Base-by-base conservation (phyloP, 2,329 filamentous ascomycete species). In the Falciphora oryzae region DNA sequence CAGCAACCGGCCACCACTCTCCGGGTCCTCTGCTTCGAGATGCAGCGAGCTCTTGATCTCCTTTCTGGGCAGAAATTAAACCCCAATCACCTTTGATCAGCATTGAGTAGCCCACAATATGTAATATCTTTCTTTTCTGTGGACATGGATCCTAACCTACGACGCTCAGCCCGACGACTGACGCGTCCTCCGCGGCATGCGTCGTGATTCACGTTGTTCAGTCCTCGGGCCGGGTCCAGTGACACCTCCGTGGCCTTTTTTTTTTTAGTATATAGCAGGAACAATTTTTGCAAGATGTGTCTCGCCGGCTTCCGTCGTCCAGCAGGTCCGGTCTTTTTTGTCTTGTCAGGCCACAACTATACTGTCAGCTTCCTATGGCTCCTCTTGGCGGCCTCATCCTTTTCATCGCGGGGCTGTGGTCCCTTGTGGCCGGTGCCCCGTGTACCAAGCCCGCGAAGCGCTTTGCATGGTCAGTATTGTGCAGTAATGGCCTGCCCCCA, bases 391-490 rank as follows among this genome's bases (percentile, higher is more conserved):
- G 44, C 14, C 7, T 53, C 44, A 4, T 53, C 10, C 22, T 53
- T 53, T 7, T 18, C 44, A 22, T 53, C 44, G 10, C 44, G 44
- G 44, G 44, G 22, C 22, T 53, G n/a, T 11, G 22, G 22, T 1
- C 22, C 44, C 18, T 53, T 25, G 57, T 18, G 29, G 57, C 25
- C 18, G 57, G 27, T 14, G 57, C 13, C 6, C 16, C 29, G 57
- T 68, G 67, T 59, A 67, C 65, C 16, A 64, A 63, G 16, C 70
- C 71, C 28, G 67, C n/a, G 10, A 62, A 68, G 28, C 65, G 66
- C 11, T 65, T 70, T 22, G 70, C 75, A 58, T 71, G 57, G 57
- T 59, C 6, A 28, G 29, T n/a, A 29, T 18, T 27, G n/a, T 11
- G 38, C 38, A 18, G 38, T n/a, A 7, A n/a, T 53, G 44, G 44